Base-by-base conservation (phyloP, 2,329 filamentous ascomycete species). In the Elsinoe perseae region DNA sequence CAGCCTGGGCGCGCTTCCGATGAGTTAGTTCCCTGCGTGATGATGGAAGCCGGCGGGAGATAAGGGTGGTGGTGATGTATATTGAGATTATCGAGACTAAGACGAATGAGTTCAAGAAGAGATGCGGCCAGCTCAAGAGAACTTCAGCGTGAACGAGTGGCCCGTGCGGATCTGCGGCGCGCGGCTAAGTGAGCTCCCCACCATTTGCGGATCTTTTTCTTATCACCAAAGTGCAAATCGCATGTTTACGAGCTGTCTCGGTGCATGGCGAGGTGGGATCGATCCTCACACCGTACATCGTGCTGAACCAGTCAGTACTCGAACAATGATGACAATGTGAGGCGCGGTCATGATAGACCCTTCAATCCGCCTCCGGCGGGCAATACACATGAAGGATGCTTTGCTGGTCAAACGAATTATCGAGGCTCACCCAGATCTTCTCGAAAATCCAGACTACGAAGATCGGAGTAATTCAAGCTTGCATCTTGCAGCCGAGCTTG, bases 401-500 rank as follows among this genome's bases (percentile, higher is more conserved):
- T 74, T 82, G 56, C 85, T 95, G 61, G 85, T 90, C 63, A 74
- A 79, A 63, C 86, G 89, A 68, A 90, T 95, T 67, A 77, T 95
- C 62, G 80, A 78, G 61, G 84, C 84, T 58, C 83, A 92, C 66
- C 86, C 86, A 0, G 68, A 73, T 16, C 80, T 86, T 60, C 76
- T 95, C 25, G 84, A 85, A 65, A 95, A 95, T 66, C 88, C 89
- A 2, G 88, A 95, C 70, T 80, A 81, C 63, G 80, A 82, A 3
- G 78, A 83, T 60, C 83, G 88, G 62, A 87, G 86, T 69, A 93
- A 95, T 73, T 92, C 89, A 2, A 89, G 83, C 61, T 79, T 95
- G 36, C 89, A 95, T 69, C 79, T 95, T 2, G 87, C 89, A 42
- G 86, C 87, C 9, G 81, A 81, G 6, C 77, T 89, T 57, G 89